These are phyloP conservation scores for Epichloe gansuensis DNA, from an alignment of 2,329 filamentous ascomycete genomes.

Conservation along the genomic window DNA sequence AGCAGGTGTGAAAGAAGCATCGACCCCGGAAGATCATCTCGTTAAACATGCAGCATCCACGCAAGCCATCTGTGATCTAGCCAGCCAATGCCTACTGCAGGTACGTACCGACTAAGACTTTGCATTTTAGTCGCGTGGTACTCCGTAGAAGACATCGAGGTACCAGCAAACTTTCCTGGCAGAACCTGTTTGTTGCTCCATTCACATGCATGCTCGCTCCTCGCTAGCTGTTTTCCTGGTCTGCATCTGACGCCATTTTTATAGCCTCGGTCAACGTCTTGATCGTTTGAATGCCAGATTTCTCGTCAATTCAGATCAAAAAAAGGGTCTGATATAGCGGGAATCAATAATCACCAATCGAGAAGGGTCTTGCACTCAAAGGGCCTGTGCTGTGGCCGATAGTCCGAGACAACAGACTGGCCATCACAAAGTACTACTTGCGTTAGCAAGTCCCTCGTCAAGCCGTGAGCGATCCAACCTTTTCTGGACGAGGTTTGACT, in stretches of 20 bases:
- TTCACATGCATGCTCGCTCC: background rate
- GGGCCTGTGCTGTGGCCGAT: background rate
- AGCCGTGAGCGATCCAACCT: background rate
- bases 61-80: background rate
- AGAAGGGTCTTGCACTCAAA: background rate
- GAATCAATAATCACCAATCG: background rate
- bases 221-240: background rate
- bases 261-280: background rate
- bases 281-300: background rate
- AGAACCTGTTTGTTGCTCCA: background rate
- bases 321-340: too few species aligned
- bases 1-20: too few species aligned
- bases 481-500: background rate
- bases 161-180: conserved; percentile 1
- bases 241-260: background rate
- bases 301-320: too few species aligned
- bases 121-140: background rate
- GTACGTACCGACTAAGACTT: background rate
- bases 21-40: background rate
- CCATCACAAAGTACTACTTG: too few species aligned
- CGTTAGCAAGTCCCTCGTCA: too few species aligned
- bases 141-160: background rate
- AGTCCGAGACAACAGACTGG: background rate
- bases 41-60: background rate
- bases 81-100: background rate